Evolutionary conservation across 78 protist genomes (phyloP).

Genomic region (Dictyostelium firmibasis): DNA sequence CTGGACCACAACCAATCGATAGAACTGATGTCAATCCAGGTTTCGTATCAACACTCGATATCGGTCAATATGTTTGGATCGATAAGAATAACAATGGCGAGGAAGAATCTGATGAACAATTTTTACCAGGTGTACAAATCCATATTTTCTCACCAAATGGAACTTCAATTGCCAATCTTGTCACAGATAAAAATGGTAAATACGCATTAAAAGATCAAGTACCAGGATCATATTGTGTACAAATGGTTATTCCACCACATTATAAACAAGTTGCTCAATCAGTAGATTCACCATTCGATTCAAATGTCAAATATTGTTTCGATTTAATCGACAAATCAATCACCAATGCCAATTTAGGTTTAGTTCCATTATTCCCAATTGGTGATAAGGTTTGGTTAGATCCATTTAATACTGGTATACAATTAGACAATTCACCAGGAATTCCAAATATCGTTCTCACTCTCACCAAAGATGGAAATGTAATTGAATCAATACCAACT

Average conservation of each 20-base stretch:
- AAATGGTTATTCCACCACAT: neutral
- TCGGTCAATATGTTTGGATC: neutral
- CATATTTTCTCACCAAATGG: neutral
- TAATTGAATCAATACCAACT: neutral
- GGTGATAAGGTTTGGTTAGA: neutral
- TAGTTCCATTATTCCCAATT: neutral
- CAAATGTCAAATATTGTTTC: neutral
- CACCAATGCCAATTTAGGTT: neutral
- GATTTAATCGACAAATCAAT: neutral
- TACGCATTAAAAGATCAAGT: neutral
- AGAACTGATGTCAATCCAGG: conserved; percentile 7
- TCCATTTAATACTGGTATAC: neutral
- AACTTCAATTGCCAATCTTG: neutral
- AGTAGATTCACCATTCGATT: neutral
- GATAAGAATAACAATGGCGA: conserved; percentile 17
- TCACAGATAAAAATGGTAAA: neutral
- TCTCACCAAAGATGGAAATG: neutral
- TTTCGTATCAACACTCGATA: neutral
- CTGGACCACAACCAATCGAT: neutral
- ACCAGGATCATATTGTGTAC: conserved; percentile 18
- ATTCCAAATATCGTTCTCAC: neutral
- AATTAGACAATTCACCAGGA: neutral
- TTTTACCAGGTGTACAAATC: neutral
- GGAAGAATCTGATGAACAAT: neutral
- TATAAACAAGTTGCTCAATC: neutral